Conservation (phyloP, 1,139 yeast genomes). For the Scheffersomyces quercinus region DNA sequence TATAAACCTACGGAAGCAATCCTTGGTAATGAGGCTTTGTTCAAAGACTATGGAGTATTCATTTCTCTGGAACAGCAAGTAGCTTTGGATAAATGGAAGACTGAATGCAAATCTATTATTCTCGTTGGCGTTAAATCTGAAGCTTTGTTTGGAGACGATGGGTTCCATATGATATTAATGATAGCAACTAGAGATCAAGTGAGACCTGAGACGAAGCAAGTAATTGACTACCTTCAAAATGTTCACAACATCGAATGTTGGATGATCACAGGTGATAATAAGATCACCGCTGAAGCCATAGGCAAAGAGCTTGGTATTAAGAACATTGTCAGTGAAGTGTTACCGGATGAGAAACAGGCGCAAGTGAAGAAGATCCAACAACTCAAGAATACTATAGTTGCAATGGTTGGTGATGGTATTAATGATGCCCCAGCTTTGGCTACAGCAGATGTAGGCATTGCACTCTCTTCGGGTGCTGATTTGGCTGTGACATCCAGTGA, state of each 20-base stretch:
- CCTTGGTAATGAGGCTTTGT: conserved; percentile 65
- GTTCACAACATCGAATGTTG: conserved; percentile 56
- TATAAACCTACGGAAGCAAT: conserved; percentile 41
- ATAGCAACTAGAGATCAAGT: conserved; percentile 67
- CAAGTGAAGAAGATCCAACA: conserved; percentile 56
- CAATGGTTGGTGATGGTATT: conserved; percentile 67
- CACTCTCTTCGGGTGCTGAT: conserved; percentile 60
- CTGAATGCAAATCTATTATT: conserved; percentile 63
- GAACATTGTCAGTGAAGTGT: conserved; percentile 69
- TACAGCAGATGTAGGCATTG: conserved; percentile 60
- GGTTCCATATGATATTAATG: conserved; percentile 43
- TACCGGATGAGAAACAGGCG: conserved; percentile 71
- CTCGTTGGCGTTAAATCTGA: conserved; percentile 48
- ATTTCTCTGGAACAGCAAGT: conserved; percentile 24
- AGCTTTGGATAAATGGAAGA: conserved; percentile 55
- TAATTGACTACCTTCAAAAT: conserved; percentile 46
- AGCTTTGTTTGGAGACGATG: conserved; percentile 23
- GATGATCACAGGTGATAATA: conserved; percentile 76
- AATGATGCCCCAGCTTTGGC: conserved; percentile 67
- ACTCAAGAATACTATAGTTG: conserved; percentile 36
- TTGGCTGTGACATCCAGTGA: conserved; percentile 60
- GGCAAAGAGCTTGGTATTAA: conserved; percentile 65
- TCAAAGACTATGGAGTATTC: conserved; percentile 43
- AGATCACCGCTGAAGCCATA: conserved; percentile 64
- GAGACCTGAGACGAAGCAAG: conserved; percentile 59